Evolutionary conservation across 108 stramenopile genomes (phyloP).

Genomic region (Fragilaria crotonensis): DNA sequence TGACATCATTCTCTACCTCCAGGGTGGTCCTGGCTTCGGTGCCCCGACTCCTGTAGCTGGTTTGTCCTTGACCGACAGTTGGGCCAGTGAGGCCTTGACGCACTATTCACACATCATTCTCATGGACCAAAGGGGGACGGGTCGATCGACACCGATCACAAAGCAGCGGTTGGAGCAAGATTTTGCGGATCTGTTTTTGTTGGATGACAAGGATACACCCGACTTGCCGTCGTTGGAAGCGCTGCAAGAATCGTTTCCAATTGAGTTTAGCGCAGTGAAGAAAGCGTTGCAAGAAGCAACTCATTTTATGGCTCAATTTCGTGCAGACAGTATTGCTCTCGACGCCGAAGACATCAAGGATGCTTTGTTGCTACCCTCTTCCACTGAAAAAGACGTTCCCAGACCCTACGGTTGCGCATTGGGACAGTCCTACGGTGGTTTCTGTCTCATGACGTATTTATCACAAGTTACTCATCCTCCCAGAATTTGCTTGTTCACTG

Average conservation of each 20-base stretch:
- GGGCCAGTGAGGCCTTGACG: conserved; percentile 64
- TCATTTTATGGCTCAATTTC: conserved; percentile 71
- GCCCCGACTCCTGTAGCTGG: conserved; percentile 57
- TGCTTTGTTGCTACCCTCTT: conserved; percentile 34
- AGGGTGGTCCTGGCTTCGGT: conserved; percentile 91
- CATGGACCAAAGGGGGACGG: conserved; percentile 96
- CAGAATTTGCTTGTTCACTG: conserved; percentile 70
- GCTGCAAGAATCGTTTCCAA: neutral
- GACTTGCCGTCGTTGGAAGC: neutral
- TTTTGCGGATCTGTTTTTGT: conserved; percentile 73
- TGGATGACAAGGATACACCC: conserved; percentile 28
- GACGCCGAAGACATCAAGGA: conserved; percentile 86
- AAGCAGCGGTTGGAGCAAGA: conserved; percentile 56
- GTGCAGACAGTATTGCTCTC: conserved; percentile 83
- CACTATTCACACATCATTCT: conserved; percentile 64
- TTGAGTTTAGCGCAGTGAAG: conserved; percentile 23
- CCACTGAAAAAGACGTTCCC: conserved; percentile 4
- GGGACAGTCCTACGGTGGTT: conserved; percentile 93
- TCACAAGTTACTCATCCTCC: conserved; percentile 63
- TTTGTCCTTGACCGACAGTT: conserved; percentile 37
- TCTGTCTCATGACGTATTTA: conserved; percentile 87
- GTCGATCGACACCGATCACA: conserved; percentile 67
- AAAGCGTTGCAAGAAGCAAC: conserved; percentile 48
- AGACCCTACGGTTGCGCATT: conserved; percentile 71
- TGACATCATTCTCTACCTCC: conserved; percentile 67